Evolutionary conservation across 257 asterid genomes (phyloP).

Genomic region (Ehretia macrophylla): DNA sequence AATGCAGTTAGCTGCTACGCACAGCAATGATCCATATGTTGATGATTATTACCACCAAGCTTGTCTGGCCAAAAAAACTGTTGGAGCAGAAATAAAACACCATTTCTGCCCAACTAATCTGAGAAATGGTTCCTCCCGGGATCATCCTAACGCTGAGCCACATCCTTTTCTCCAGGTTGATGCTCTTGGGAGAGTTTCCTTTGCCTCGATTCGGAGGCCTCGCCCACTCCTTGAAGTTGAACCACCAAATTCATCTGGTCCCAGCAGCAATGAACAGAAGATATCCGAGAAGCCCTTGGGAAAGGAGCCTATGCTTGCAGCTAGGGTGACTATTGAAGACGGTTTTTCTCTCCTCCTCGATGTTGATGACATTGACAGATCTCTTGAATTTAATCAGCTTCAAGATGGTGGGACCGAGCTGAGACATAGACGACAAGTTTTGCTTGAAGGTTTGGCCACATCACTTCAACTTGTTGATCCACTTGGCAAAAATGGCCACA

Average conservation of each 20-base stretch:
- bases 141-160: conserved; percentile 19
- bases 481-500: conserved; percentile 43
- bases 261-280: conserved; percentile 15
- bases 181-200: conserved; percentile 28
- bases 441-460: conserved; percentile 66
- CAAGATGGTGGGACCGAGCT: conserved; percentile 63
- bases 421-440: conserved; percentile 55
- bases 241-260: conserved; percentile 15
- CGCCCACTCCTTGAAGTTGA: conserved; percentile 32
- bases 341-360: conserved; percentile 28
- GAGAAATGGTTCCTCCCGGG: conserved; percentile 19
- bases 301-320: conserved; percentile 33
- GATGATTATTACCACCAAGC: conserved; percentile 34
- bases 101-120: conserved; percentile 19
- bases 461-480: conserved; percentile 81
- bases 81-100: conserved; percentile 16
- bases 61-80: conserved; percentile 23
- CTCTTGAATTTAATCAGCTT: conserved; percentile 25
- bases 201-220: conserved; percentile 33
- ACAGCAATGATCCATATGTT: conserved; percentile 28
- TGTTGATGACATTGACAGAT: conserved; percentile 32
- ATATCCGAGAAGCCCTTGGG: conserved; percentile 5
- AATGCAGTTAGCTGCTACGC: conserved; percentile 28
- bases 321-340: conserved; percentile 31
- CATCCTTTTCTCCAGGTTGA: conserved; percentile 32